Base-by-base conservation (phyloP, 345 rosid genomes). In the Iberis pinnata region DNA sequence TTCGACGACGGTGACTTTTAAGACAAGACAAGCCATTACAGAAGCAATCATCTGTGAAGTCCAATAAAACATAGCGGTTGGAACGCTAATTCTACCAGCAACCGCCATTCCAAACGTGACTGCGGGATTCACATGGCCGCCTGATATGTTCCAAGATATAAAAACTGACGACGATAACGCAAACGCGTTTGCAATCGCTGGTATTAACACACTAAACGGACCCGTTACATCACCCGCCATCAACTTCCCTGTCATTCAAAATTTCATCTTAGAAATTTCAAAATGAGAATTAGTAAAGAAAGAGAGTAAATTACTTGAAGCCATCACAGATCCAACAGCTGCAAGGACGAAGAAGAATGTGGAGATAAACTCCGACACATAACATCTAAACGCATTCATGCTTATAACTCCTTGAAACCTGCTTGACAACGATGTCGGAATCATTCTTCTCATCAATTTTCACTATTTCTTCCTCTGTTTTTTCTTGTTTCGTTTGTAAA, bases 61-160 rank as follows among this genome's bases (percentile, higher is more conserved):
- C 96, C 96, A 92, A 67, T 85, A 92, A 27, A 88, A 81, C 32
- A 88, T 26, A 60, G 98, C 95, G 8, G 86, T 81, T 0, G 89
- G 80, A 46, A 88, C 72, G 25, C 76, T 77, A 6, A 92, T 65
- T 44, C 71, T 79, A 44, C 98, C 98, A 8, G 89, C 82, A 26
- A 92, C 77, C 2, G 84, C 98, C 90, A 75, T 80, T 0, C 63
- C 81, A 38, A 88, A 85, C 1, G 96, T 92, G 54, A 92, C 96
- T 4, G 96, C 95, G 2, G 98, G 98, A 56, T 88, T 92, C 48
- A 88, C 84, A 43, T 88, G 98, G 3, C 96, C 95, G 1, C 93
- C 95, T 2, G 96, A 90, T 15, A 78, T 65, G 40, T 64, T 81
- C 45, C 73, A 71, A 0, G 95, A 78, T 10, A 82, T 73, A 46